phyloP scores from a whole-genome alignment of 306 rosid genomes.

The Rosa multiflora region DNA sequence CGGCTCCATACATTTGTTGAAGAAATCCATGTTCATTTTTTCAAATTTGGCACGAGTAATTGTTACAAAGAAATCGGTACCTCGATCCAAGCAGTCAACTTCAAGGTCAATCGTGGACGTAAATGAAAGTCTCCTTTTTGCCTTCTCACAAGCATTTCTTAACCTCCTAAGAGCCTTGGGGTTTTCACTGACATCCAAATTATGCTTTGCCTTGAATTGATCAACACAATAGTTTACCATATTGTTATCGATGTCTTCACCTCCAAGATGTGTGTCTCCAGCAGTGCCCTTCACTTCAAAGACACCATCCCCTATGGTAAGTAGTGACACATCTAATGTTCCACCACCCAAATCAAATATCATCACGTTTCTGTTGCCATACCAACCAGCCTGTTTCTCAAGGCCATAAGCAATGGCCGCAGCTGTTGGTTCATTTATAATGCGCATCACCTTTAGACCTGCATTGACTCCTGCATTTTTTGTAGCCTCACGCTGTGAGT shows the following conservation, averaged over 20 bases:
- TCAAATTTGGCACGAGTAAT: background rate
- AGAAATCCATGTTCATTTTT: background rate
- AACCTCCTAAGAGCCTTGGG: background rate
- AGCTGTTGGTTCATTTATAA: background rate
- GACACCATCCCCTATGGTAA: background rate
- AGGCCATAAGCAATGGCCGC: background rate
- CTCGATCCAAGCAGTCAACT: background rate
- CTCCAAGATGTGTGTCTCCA: background rate
- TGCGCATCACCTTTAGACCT: background rate
- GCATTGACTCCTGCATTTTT: background rate
- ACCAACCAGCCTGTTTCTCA: background rate
- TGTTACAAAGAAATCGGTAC: background rate
- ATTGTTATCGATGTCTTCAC: background rate
- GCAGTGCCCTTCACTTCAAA: background rate
- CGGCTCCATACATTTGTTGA: background rate
- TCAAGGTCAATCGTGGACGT: background rate
- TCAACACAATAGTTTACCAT: background rate
- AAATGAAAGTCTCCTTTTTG: background rate
- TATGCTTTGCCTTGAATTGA: background rate
- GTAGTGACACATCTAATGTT: background rate
- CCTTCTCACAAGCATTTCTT: conserved; percentile 7
- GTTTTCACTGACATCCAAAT: background rate
- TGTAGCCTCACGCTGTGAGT: background rate
- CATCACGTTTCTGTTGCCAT: background rate
- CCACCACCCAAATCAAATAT: background rate